Evolutionary conservation across 2,329 filamentous ascomycete species (phyloP).

Genomic region (Grosmannia huntii): DNA sequence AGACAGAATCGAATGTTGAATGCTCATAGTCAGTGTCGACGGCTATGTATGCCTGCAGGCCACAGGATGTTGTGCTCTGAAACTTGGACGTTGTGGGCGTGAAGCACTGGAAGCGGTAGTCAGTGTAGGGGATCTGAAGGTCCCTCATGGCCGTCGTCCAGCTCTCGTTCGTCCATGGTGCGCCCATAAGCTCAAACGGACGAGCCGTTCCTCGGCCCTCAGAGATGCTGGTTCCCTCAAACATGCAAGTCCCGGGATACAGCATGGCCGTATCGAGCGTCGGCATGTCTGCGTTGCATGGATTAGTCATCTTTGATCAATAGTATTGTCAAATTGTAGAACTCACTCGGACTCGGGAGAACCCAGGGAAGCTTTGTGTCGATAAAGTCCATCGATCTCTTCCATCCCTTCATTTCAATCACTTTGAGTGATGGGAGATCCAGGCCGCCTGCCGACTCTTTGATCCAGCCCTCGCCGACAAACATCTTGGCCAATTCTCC

Average conservation of each 20-base stretch:
- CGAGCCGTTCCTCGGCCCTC: background rate
- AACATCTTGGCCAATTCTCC: background rate
- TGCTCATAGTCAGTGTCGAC: background rate
- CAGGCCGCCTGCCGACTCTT: background rate
- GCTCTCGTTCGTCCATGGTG: background rate
- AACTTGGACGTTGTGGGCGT: background rate
- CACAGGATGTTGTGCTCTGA: background rate
- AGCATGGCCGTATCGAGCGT: background rate
- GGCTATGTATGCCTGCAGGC: background rate
- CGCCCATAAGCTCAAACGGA: background rate
- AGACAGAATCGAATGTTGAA: background rate
- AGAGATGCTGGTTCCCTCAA: background rate
- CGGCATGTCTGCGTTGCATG: background rate
- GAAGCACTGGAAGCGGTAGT: background rate
- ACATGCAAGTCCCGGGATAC: background rate
- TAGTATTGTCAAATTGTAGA: background rate
- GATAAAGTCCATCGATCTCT: background rate
- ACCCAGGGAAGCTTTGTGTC: background rate
- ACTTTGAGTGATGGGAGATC: background rate
- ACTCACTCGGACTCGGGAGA: background rate
- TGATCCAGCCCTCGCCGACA: background rate
- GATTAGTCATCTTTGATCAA: background rate
- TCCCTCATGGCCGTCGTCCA: background rate
- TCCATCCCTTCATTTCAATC: background rate
- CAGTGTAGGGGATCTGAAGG: background rate